Base-by-base conservation (phyloP, 495 filamentous ascomycete genomes). In the Podospora conica region DNA sequence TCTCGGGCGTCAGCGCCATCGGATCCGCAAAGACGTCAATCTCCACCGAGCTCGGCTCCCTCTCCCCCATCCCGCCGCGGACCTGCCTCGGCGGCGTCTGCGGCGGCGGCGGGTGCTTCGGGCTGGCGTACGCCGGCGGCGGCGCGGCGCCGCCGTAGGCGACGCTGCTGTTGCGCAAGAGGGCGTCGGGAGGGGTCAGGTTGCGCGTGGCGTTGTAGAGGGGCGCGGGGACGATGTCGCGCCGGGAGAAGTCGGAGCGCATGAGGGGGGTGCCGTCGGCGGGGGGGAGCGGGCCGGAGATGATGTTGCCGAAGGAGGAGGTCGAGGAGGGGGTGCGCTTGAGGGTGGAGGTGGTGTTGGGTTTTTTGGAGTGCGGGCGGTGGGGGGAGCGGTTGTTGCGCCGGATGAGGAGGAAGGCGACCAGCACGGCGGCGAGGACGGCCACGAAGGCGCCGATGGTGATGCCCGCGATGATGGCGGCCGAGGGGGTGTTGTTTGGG, bases 21-120 rank as follows among this genome's bases (percentile, higher is more conserved):
- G 85, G 85, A 62, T 90, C 88, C 6, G 87, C 85, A 75, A 89
- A 91, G 15, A 92, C 82, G 67, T 86, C 85, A 70, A 91, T 91
- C 75, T 84, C 88, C 73, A 89, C 86, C 31, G 74, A 75, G 69
- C 87, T 89, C 1, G 81, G 79, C 70, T 86, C 81, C 2, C 84
- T 78, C 54, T n/a, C n/a, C n/a, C n/a, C n/a, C n/a, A n/a, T n/a
- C n/a, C n/a, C n/a, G n/a, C n/a, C n/a, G n/a, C 80, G 8, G 12
- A 24, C 66, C 56, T 75, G 68, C 10, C 62, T n/a, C 5, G 15
- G 63, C 9, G 76, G 75, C 22, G 71, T 76, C 28, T 71, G 68
- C 0, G 75, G 69, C 3, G 65, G 66, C 28, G 62, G 24, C 21
- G 61, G 48, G 18, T 60, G 62, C 6, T 25, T 28, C 12, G 20